phyloP scores from a whole-genome alignment of 2,329 filamentous ascomycete species.

The Arthrinium phaeospermum region DNA sequence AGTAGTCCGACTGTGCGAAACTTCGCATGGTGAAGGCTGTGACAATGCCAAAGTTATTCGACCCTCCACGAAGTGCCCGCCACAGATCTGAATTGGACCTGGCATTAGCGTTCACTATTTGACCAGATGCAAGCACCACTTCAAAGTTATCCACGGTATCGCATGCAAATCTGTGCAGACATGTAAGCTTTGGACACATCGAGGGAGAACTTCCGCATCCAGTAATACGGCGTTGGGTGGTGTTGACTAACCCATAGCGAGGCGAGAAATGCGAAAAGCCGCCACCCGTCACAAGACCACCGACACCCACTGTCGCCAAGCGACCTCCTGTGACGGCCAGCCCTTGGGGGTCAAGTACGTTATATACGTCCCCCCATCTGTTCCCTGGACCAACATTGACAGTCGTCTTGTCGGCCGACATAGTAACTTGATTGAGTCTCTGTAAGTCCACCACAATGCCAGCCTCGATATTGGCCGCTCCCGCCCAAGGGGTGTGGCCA shows the following conservation, averaged over 20 bases:
- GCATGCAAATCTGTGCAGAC: conserved; percentile 47
- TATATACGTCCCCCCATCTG: conserved; percentile 47
- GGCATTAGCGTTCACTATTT: conserved; percentile 46
- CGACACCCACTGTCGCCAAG: conserved; percentile 44
- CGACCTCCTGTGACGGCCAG: conserved; percentile 45
- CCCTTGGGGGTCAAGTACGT: conserved; percentile 37
- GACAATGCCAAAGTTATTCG: conserved; percentile 49
- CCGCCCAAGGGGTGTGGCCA: conserved; percentile 39
- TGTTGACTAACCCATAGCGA: neutral
- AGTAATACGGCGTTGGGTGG: neutral
- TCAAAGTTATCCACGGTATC: conserved; percentile 50
- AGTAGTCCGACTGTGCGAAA: conserved; percentile 19
- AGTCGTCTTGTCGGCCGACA: conserved; percentile 33
- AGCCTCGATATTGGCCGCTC: conserved; percentile 33
- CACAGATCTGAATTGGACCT: conserved; percentile 46
- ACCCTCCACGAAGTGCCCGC: conserved; percentile 51
- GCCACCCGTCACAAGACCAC: conserved; percentile 44
- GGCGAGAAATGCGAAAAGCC: conserved; percentile 3
- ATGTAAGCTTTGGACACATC: conserved; percentile 23
- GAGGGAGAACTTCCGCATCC: conserved; percentile 26
- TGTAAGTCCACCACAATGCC: conserved; percentile 38
- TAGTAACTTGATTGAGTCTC: conserved; percentile 31
- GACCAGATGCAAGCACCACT: conserved; percentile 49
- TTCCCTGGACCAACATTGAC: conserved; percentile 44
- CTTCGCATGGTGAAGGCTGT: conserved; percentile 32